Conservation (phyloP, 2,329 filamentous ascomycete genomes). For the Fusarium mexicanum region DNA sequence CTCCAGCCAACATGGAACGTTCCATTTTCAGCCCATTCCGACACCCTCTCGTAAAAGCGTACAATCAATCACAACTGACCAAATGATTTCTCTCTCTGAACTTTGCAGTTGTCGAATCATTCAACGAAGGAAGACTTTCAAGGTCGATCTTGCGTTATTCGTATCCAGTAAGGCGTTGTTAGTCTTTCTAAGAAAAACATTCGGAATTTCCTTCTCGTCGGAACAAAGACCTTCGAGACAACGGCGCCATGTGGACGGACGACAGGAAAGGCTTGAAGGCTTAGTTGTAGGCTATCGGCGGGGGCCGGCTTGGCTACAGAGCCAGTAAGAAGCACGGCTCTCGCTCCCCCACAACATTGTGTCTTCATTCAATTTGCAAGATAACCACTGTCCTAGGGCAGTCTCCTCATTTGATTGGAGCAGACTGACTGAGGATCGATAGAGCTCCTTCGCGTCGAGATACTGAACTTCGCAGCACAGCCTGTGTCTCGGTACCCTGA, state of each 20-base stretch:
- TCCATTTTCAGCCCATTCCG: constrained; percentile 25
- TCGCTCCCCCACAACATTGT: constrained; percentile 11
- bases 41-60: neutral
- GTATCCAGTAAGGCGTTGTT: neutral
- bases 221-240: neutral
- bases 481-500: neutral
- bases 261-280: neutral
- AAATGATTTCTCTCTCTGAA: neutral
- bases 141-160: neutral
- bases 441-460: neutral
- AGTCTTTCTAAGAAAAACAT: neutral
- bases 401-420: constrained; percentile 5
- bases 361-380: neutral
- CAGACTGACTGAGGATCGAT: neutral
- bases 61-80: neutral
- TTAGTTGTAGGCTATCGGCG: constrained; percentile 29
- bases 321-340: constrained; percentile 15
- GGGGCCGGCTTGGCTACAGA: constrained; percentile 27
- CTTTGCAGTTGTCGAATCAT: neutral
- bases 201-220: neutral
- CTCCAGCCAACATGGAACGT: constrained; percentile 34
- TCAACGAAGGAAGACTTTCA: neutral
- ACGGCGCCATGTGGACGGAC: constrained; percentile 1
- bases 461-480: neutral
- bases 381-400: constrained; percentile 5